Conservation (phyloP, 1,284 basidiomycete genomes). For the Cystobasidiaceae sp. region DNA sequence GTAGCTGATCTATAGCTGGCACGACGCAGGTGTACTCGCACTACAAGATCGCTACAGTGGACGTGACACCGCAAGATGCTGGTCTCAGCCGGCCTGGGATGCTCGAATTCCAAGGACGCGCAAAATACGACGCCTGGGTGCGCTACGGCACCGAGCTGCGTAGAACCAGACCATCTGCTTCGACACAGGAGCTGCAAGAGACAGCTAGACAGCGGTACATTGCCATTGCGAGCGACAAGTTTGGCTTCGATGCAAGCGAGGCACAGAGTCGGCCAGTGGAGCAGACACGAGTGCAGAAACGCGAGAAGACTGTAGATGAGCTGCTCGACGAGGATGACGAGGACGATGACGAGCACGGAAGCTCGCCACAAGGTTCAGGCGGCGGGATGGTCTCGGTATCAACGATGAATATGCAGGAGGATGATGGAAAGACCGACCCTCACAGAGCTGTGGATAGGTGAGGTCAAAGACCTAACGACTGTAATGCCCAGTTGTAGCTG, state of each 20-base stretch:
- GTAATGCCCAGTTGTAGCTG: too few relatives aligned
- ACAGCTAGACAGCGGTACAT: slow-evolving; percentile 11
- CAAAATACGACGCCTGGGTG: slow-evolving; percentile 25
- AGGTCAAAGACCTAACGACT: too few relatives aligned
- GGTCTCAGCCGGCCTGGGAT: slow-evolving; percentile 3
- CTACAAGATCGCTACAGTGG: slow-evolving; percentile 29
- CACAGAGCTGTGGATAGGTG: too few relatives aligned
- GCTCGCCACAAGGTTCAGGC: neutral
- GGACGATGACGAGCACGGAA: neutral
- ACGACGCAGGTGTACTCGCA: slow-evolving; percentile 15
- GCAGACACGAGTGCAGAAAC: neutral
- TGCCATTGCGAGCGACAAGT: neutral
- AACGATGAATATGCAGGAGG: too few relatives aligned
- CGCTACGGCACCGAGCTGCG: neutral
- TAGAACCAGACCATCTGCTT: neutral
- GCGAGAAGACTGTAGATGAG: slow-evolving; percentile 21
- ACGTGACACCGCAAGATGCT: neutral
- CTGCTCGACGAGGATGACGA: slow-evolving; percentile 21
- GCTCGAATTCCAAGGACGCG: slow-evolving; percentile 25
- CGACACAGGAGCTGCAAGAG: neutral
- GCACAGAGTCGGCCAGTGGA: neutral
- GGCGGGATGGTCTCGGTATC: slow-evolving; percentile 7
- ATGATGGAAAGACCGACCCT: too few relatives aligned
- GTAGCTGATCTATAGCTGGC: neutral
- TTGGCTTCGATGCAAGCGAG: neutral